A percentile compares a stretch with the other conserved stretches of the same genome.
Conservation (phyloP, 2,329 filamentous ascomycete species). For the Chaetomium sp. region DNA sequence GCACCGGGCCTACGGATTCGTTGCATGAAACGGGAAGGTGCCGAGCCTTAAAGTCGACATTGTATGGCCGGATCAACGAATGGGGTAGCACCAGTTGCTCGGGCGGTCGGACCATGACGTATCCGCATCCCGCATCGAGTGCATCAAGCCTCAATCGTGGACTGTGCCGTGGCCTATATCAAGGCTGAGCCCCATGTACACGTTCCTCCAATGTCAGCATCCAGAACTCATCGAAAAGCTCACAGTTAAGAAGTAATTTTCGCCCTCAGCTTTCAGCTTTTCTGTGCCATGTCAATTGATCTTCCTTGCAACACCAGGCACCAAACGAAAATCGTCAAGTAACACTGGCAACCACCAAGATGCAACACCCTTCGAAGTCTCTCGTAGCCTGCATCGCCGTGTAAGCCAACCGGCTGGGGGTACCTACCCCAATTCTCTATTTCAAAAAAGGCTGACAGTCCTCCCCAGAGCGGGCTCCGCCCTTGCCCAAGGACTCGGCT, state of each 20-base stretch:
- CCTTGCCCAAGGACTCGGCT: constrained; percentile 5
- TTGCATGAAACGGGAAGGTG: constrained; percentile 23
- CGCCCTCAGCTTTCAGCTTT: not conserved
- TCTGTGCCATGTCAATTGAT: constrained; percentile 8
- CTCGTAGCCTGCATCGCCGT: constrained; percentile 4
- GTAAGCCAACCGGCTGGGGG: constrained; percentile 6
- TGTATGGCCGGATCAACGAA: constrained; percentile 8
- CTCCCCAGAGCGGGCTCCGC: not conserved
- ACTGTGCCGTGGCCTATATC: not conserved
- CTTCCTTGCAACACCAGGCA: not conserved
- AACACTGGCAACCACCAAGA: not conserved
- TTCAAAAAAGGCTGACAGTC: not conserved
- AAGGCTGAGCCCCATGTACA: not conserved
- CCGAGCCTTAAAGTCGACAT: constrained; percentile 1
- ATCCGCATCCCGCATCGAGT: constrained; percentile 3
- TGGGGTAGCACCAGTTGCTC: not conserved
- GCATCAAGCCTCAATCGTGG: not conserved
- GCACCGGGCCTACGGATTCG: not conserved
- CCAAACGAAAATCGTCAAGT: not conserved
- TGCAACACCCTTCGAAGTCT: constrained; percentile 5
- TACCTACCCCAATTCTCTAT: not conserved
- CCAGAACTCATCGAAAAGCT: too few relatives aligned
- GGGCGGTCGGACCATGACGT: constrained; percentile 19
- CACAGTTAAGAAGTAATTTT: not conserved
- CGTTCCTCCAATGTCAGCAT: not conserved